These are phyloP conservation scores for Dictyostelium capitatum DNA, from an alignment of 78 protist genomes.

Conservation along the genomic window DNA sequence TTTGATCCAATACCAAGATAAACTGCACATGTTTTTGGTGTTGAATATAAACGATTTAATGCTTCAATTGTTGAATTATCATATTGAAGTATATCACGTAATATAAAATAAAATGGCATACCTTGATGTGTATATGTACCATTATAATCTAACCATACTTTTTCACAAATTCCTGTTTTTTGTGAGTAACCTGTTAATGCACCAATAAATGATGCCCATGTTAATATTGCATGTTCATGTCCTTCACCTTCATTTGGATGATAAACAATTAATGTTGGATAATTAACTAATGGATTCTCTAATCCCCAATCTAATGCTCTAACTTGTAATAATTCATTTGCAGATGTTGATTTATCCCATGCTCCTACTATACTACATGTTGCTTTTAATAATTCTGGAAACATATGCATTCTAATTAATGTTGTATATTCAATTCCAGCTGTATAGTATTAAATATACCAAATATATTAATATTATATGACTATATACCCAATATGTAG, in stretches of 20 bases:
- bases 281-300: conserved; percentile 48
- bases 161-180: conserved; percentile 63
- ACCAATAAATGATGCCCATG: conserved; percentile 82
- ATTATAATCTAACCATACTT: conserved; percentile 80
- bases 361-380: conserved; percentile 84
- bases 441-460: background rate
- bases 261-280: conserved; percentile 69
- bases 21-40: conserved; percentile 77
- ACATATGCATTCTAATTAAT: conserved; percentile 73
- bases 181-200: conserved; percentile 75
- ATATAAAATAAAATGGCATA: conserved; percentile 67
- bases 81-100: conserved; percentile 65
- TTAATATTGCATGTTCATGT: background rate
- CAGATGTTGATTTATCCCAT: conserved; percentile 55
- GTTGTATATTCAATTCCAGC: conserved; percentile 59
- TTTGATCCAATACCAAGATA: conserved; percentile 80
- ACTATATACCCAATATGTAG: no score
- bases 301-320: conserved; percentile 89
- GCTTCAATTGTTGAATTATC: conserved; percentile 63
- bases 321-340: conserved; percentile 60
- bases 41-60: conserved; percentile 44
- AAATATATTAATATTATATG: background rate
- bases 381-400: conserved; percentile 85
- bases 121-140: conserved; percentile 65
- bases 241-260: conserved; percentile 77